Conservation (phyloP, 2,329 filamentous ascomycete species). For the Penicillium sp. region DNA sequence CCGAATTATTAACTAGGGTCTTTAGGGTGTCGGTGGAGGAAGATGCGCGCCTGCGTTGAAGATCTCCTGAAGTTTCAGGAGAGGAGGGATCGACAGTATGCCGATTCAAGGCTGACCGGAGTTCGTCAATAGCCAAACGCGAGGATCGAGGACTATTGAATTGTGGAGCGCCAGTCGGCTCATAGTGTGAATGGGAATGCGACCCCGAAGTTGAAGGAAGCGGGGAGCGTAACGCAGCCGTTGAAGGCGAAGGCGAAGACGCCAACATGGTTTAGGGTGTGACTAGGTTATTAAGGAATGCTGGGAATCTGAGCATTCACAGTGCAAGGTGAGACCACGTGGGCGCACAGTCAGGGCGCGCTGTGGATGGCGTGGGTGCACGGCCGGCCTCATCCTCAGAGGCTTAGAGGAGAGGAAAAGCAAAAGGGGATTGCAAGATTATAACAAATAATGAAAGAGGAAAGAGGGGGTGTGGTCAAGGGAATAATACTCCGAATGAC, state of each 20-base stretch:
- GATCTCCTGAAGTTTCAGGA: slow-evolving; percentile 36
- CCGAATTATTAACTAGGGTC: slow-evolving; percentile 9
- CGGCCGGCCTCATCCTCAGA: slow-evolving; percentile 32
- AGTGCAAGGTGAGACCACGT: slow-evolving; percentile 37
- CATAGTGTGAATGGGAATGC: slow-evolving; percentile 35
- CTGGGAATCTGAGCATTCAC: slow-evolving; percentile 21
- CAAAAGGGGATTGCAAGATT: not conserved
- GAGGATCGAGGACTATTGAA: slow-evolving; percentile 37
- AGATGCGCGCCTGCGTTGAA: slow-evolving; percentile 36
- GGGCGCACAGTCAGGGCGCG: slow-evolving; percentile 38
- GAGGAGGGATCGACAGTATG: slow-evolving; percentile 40
- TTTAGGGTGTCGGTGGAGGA: slow-evolving; percentile 17
- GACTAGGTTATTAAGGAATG: slow-evolving; percentile 19
- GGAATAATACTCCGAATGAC: slow-evolving; percentile 4
- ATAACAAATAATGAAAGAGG: not conserved
- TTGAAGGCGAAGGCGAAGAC: slow-evolving; percentile 44
- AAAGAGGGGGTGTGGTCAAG: not conserved
- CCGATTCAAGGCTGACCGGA: slow-evolving; percentile 40
- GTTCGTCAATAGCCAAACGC: slow-evolving; percentile 42
- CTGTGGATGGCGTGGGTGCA: slow-evolving; percentile 35
- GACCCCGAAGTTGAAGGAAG: slow-evolving; percentile 22
- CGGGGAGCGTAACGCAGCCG: slow-evolving; percentile 38
- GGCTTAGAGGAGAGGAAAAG: slow-evolving; percentile 6
- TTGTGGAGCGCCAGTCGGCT: slow-evolving; percentile 31
- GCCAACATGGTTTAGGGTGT: slow-evolving; percentile 35